These are phyloP conservation scores for Phaseolus coccineus DNA, from an alignment of 331 rosid genomes.

Conservation along the genomic window DNA sequence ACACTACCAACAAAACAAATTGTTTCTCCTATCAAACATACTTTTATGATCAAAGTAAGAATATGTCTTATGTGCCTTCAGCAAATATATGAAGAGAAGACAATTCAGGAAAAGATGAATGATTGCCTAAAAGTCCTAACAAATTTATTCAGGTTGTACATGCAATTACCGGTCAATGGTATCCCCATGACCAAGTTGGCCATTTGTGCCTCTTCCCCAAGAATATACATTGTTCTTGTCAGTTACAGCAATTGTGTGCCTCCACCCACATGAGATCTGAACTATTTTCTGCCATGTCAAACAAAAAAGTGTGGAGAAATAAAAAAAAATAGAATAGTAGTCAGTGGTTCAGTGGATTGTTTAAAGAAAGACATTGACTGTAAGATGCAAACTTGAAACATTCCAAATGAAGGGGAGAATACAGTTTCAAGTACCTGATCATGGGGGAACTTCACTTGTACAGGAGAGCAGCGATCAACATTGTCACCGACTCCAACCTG, in stretches of 20 bases:
- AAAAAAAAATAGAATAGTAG: background rate
- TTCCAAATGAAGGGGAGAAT: conserved; percentile 14
- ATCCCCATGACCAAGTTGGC: conserved; percentile 91
- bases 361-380: background rate
- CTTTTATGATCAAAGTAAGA: conserved; percentile 5
- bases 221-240: conserved; percentile 77
- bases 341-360: too few relatives aligned
- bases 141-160: conserved; percentile 28
- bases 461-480: conserved; percentile 71
- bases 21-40: conserved; percentile 7
- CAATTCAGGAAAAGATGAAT: conserved; percentile 5
- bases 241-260: conserved; percentile 86
- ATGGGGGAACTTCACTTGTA: conserved; percentile 71
- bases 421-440: conserved; percentile 66
- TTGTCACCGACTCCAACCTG: conserved; percentile 91
- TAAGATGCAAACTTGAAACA: background rate
- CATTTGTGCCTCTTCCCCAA: conserved; percentile 98
- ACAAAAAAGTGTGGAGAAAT: conserved; percentile 14
- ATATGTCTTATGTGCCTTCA: background rate
- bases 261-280: conserved; percentile 88
- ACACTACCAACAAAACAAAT: background rate
- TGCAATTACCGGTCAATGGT: conserved; percentile 73
- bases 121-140: conserved; percentile 10
- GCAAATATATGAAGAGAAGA: background rate
- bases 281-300: conserved; percentile 66